A percentile compares a stretch with the other conserved stretches of the same genome.
These are phyloP conservation scores for Sequoiadendron giganteum DNA, from an alignment of 75 land plant genomes.

Conservation along the genomic window DNA sequence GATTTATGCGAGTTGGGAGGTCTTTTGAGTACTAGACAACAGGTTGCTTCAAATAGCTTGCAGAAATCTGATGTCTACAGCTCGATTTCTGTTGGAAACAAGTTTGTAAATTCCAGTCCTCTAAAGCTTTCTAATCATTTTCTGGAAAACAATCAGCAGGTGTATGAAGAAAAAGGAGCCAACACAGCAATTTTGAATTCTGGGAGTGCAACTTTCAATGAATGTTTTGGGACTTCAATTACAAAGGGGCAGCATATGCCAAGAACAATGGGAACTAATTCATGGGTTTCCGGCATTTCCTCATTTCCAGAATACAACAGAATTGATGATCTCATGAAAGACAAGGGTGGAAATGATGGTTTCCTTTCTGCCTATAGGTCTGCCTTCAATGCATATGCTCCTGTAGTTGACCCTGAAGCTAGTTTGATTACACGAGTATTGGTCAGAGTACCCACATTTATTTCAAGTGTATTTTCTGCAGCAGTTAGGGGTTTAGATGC, in stretches of 20 bases:
- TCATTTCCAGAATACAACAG: background rate
- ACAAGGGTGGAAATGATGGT: background rate
- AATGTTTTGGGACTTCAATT: background rate
- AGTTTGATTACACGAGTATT: constrained; percentile 9
- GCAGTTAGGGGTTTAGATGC: background rate
- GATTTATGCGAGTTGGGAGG: background rate
- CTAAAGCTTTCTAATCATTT: background rate
- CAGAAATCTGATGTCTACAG: background rate
- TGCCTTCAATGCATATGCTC: constrained; percentile 4
- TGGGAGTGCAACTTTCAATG: background rate
- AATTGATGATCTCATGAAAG: background rate
- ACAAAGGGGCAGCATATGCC: background rate
- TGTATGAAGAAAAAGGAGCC: background rate
- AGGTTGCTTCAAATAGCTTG: background rate
- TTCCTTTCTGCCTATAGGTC: background rate
- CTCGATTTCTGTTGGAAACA: background rate
- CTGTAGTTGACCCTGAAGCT: constrained; percentile 2
- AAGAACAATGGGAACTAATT: background rate
- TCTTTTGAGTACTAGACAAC: background rate
- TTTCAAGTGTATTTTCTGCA: background rate
- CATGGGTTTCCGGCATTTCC: background rate
- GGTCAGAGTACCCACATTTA: background rate
- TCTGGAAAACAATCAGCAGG: background rate
- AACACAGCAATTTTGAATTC: background rate
- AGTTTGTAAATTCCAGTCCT: background rate